These are phyloP conservation scores for Candida stauntonica DNA, from an alignment of 805 yeast genomes.

Conservation along the genomic window DNA sequence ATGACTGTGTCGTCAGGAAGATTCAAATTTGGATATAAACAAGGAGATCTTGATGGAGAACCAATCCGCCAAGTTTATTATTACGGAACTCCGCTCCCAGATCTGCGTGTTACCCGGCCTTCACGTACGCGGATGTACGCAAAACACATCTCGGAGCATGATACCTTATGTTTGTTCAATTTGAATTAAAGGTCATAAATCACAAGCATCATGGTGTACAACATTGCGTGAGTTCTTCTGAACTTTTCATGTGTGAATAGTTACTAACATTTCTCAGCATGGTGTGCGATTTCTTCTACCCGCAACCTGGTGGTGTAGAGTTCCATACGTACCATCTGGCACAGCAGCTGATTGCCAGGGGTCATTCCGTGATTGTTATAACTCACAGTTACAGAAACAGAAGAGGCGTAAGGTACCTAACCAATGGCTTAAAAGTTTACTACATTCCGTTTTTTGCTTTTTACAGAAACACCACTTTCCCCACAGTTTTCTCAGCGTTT, in stretches of 20 bases:
- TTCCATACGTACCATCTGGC: slow-evolving; percentile 90
- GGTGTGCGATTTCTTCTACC: slow-evolving; percentile 97
- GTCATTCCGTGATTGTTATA: slow-evolving; percentile 80
- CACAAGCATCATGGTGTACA: background rate
- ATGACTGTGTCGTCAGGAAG: too few species aligned
- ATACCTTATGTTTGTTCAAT: too few species aligned
- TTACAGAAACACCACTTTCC: slow-evolving; percentile 82
- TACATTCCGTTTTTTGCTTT: slow-evolving; percentile 79
- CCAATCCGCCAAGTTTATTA: too few species aligned
- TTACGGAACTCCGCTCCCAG: too few species aligned
- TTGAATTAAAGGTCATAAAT: too few species aligned
- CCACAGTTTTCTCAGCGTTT: slow-evolving; percentile 83
- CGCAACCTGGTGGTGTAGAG: slow-evolving; percentile 98
- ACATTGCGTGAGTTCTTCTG: background rate
- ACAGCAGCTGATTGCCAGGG: slow-evolving; percentile 70
- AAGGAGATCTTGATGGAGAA: too few species aligned
- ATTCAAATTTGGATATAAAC: too few species aligned
- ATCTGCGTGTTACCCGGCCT: too few species aligned
- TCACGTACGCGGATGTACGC: too few species aligned
- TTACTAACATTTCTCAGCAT: slow-evolving; percentile 37
- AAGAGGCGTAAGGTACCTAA: slow-evolving; percentile 73
- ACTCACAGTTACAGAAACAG: slow-evolving; percentile 88
- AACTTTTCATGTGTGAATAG: background rate
- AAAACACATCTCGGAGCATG: too few species aligned
- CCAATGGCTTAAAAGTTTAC: slow-evolving; percentile 91